Base-by-base conservation (phyloP, 2,329 filamentous ascomycete species). In the Ophiostoma perfectum region DNA sequence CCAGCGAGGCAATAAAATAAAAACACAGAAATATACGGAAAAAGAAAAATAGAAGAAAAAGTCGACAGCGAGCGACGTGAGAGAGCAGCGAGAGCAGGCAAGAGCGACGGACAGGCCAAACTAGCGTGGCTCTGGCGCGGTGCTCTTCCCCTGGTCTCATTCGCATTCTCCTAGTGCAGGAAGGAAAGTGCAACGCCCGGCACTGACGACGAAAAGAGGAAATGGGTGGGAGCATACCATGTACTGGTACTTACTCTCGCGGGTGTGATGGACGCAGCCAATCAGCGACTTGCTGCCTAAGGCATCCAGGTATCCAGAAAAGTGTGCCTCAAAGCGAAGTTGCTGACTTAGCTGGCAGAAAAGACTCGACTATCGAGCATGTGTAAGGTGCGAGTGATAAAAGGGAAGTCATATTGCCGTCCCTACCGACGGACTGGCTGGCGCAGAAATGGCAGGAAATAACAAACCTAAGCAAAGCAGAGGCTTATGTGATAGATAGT, bases 1-100 rank as follows among this genome's bases (percentile, higher is more conserved):
- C 62, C 64, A 70, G 58, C 63, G 67, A n/a, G 39, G 62, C 36
- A 63, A 67, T 64, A 63, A 67, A 65, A 69, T 55, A 71, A 63
- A 68, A 65, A 67, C 49, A 67, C 9, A 67, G 66, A 58, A 70
- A 42, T 69, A 67, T 65, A 58, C 42, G 36, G 27, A 64, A 55
- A 64, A 60, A 42, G 39, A 66, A 67, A 64, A 69, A 65, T 45
- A 65, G 45, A 60, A 27, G 45, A 65, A 69, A 67, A 58, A 65
- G 58, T 66, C 5, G 41, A 68, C 27, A 60, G 14, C 41, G 64
- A 68, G 12, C 62, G 41, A 68, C 47, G 41, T 62, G 63, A 65
- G 55, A 62, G 65, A 68, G 49, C 41, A 47, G 58, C 16, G 55
- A 62, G 65, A 68, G 49, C 41, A 47, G 58, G 27, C 52, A 66